These are phyloP conservation scores for Globisporangium mamillatum DNA, from an alignment of 352 stramenopile species.

Conservation along the genomic window DNA sequence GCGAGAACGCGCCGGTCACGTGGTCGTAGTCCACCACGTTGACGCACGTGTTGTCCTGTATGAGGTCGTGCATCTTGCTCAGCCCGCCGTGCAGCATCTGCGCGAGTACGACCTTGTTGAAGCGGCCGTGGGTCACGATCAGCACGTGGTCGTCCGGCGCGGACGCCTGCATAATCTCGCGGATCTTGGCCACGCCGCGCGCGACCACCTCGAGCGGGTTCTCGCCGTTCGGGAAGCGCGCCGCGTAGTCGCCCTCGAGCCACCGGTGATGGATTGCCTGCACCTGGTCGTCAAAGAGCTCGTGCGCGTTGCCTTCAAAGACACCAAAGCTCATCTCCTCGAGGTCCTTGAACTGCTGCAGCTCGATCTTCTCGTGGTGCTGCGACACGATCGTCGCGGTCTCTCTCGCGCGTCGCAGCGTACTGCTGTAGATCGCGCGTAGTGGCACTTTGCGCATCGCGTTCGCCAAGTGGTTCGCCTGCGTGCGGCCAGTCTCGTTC, in stretches of 20 bases:
- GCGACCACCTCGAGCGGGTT: slow-evolving; percentile 63
- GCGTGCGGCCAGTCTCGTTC: slow-evolving; percentile 53
- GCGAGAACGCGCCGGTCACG: slow-evolving; percentile 39
- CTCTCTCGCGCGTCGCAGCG: slow-evolving; percentile 15
- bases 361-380: slow-evolving; percentile 47
- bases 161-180: slow-evolving; percentile 40
- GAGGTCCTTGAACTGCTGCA: slow-evolving; percentile 61
- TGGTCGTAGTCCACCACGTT: slow-evolving; percentile 84
- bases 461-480: slow-evolving; percentile 57
- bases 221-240: slow-evolving; percentile 62
- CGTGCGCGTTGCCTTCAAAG: slow-evolving; percentile 63
- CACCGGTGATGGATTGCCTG: slow-evolving; percentile 63
- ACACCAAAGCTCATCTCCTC: slow-evolving; percentile 86
- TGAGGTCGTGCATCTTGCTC: slow-evolving; percentile 56
- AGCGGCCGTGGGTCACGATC: slow-evolving; percentile 78
- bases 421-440: slow-evolving; percentile 65
- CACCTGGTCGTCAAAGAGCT: slow-evolving; percentile 47
- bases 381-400: slow-evolving; percentile 36
- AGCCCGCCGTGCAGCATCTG: slow-evolving; percentile 62
- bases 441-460: slow-evolving; percentile 71
- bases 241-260: slow-evolving; percentile 47
- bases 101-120: slow-evolving; percentile 82
- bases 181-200: slow-evolving; percentile 62
- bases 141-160: slow-evolving; percentile 56
- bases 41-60: slow-evolving; percentile 85